phyloP scores from a whole-genome alignment of 257 asterid genomes.

The Coffea canephora region DNA sequence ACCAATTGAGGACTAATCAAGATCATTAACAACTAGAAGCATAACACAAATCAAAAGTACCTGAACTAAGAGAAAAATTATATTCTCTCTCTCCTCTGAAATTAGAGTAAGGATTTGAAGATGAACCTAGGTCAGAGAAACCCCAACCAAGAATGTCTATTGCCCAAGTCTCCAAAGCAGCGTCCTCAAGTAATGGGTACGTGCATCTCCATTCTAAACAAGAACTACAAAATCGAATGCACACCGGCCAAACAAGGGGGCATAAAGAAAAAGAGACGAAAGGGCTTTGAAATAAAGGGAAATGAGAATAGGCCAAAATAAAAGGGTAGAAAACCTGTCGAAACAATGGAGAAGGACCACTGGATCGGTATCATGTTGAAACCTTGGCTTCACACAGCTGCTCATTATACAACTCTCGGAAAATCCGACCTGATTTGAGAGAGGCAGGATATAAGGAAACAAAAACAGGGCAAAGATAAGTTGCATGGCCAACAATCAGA shows the following conservation, averaged over 20 bases:
- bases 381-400: slow-evolving; percentile 67
- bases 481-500: background rate
- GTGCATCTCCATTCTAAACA: slow-evolving; percentile 85
- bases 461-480: background rate
- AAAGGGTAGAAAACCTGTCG: slow-evolving; percentile 48
- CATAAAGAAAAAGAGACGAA: background rate
- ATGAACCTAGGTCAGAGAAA: slow-evolving; percentile 64
- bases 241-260: background rate
- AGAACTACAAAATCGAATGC: slow-evolving; percentile 40
- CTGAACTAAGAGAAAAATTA: background rate
- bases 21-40: background rate
- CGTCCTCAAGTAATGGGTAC: slow-evolving; percentile 71
- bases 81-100: background rate
- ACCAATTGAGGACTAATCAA: slow-evolving; percentile 8
- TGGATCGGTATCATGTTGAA: slow-evolving; percentile 44
- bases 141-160: slow-evolving; percentile 94
- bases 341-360: slow-evolving; percentile 88
- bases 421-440: slow-evolving; percentile 21
- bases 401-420: slow-evolving; percentile 63
- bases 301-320: background rate
- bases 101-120: slow-evolving; percentile 7
- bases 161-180: slow-evolving; percentile 78
- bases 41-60: background rate
- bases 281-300: background rate
- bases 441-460: background rate